A percentile compares a stretch with the other conserved stretches of the same genome.
These are phyloP conservation scores for Lagenidium giganteum DNA, from an alignment of 352 stramenopile species.

Conservation along the genomic window DNA sequence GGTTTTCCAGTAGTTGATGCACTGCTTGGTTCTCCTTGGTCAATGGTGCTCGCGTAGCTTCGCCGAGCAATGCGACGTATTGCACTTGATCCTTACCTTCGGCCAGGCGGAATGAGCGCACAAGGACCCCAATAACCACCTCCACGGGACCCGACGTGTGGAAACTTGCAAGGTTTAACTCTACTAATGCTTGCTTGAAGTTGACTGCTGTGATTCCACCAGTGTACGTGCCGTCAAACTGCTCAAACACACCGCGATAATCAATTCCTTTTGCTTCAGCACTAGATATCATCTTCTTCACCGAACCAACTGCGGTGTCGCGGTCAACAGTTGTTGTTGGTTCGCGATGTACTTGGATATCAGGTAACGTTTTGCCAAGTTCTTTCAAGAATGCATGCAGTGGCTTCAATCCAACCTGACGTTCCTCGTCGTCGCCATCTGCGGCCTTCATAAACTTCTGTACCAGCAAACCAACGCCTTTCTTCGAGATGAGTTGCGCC, in stretches of 20 bases:
- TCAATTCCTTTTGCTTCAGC: constrained; percentile 41
- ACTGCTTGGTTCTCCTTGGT: too few relatives aligned
- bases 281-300: constrained; percentile 23
- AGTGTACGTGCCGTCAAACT: constrained; percentile 33
- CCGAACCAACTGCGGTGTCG: too few relatives aligned
- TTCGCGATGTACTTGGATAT: not conserved
- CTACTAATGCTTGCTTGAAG: constrained; percentile 47
- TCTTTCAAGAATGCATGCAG: constrained; percentile 21
- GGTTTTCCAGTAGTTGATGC: too few relatives aligned
- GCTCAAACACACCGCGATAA: constrained; percentile 44
- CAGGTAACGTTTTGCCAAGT: not conserved
- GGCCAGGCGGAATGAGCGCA: constrained; percentile 39
- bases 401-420: too few relatives aligned
- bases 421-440: not conserved
- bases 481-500: constrained; percentile 30
- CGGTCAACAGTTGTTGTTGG: too few relatives aligned
- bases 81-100: constrained; percentile 25
- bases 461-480: constrained; percentile 26
- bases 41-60: too few relatives aligned
- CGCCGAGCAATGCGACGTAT: constrained; percentile 18
- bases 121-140: constrained; percentile 36
- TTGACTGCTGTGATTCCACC: constrained; percentile 36
- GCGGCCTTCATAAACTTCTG: constrained; percentile 36
- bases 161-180: constrained; percentile 26
- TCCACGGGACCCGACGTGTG: too few relatives aligned